Percentiles rank a stretch among this genome's conserved stretches.
Conservation (phyloP, 495 filamentous ascomycete species). For the Cetradonia linearis region DNA sequence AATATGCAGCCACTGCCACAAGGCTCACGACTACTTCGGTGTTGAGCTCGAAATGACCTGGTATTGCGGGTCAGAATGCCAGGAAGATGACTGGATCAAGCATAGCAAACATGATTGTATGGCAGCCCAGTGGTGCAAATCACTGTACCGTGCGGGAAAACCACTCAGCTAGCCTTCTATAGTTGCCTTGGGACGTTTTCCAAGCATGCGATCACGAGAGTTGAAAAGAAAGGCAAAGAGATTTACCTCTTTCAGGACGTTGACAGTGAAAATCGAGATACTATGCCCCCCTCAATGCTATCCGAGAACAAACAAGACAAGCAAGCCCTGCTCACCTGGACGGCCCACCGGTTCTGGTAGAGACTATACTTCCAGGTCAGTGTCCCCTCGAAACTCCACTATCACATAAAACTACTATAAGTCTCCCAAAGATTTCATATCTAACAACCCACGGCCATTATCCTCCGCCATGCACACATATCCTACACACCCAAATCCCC, state of each 20-base stretch:
- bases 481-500: neutral
- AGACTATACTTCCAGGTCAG: conserved; percentile 14
- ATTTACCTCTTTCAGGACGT: neutral
- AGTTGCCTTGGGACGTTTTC: conserved; percentile 3
- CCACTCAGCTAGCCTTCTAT: neutral
- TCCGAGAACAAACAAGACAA: conserved; percentile 3
- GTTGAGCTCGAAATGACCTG: neutral
- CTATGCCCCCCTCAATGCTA: neutral
- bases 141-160: conserved; percentile 12
- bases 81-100: neutral
- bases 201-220: neutral
- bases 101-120: conserved; percentile 8
- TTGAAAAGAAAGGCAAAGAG: neutral
- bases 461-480: neutral
- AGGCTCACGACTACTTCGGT: neutral
- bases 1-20: neutral
- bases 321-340: conserved; percentile 3
- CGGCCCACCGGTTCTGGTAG: neutral
- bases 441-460: neutral
- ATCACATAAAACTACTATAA: neutral
- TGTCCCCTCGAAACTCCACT: neutral
- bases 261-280: neutral
- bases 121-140: neutral
- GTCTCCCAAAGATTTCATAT: no score
- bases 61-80: conserved; percentile 13